Percentiles rank a stretch among this genome's conserved stretches.
Evolutionary conservation across 2,329 filamentous ascomycete species (phyloP).

Genomic region (Neonectria magnoliae): DNA sequence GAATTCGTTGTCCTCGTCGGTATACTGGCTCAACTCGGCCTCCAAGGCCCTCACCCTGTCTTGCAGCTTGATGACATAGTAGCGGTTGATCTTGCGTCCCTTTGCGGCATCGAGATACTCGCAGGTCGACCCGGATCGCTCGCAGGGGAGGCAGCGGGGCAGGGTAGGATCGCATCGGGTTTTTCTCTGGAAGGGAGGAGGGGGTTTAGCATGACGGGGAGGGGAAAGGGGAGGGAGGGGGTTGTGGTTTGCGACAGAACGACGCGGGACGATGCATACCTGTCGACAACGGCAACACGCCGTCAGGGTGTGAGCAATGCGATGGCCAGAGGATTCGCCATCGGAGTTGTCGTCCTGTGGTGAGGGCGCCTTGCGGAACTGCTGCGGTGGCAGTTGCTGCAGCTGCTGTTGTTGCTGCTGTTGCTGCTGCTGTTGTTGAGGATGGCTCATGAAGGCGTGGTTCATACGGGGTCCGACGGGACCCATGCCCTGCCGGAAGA

Average conservation of each 20-base stretch:
- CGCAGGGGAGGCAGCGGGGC: constrained; percentile 90
- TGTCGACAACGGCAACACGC: constrained; percentile 84
- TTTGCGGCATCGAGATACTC: constrained; percentile 95
- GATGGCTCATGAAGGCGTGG: constrained; percentile 44
- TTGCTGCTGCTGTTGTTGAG: constrained; percentile 40
- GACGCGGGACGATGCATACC: constrained; percentile 57
- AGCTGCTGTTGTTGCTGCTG: constrained; percentile 36
- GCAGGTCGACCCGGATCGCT: constrained; percentile 89
- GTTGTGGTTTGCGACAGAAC: constrained; percentile 12
- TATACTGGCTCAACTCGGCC: constrained; percentile 80
- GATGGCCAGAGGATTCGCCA: constrained; percentile 62
- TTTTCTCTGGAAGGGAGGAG: constrained; percentile 73
- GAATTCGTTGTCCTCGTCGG: constrained; percentile 77
- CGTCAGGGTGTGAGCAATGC: constrained; percentile 81
- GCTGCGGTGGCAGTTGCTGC: constrained; percentile 38
- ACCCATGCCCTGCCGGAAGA: constrained; percentile 68
- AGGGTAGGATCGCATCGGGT: constrained; percentile 94
- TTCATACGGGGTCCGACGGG: constrained; percentile 53
- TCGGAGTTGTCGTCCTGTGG: constrained; percentile 57
- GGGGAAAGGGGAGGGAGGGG: background rate
- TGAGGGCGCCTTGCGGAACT: constrained; percentile 44
- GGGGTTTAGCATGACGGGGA: constrained; percentile 26
- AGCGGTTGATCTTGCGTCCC: constrained; percentile 84
- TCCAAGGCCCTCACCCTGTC: constrained; percentile 86
- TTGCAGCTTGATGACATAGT: constrained; percentile 92